Base-by-base conservation (phyloP, 768 basidiomycete genomes). In the Baorangia bicolor region DNA sequence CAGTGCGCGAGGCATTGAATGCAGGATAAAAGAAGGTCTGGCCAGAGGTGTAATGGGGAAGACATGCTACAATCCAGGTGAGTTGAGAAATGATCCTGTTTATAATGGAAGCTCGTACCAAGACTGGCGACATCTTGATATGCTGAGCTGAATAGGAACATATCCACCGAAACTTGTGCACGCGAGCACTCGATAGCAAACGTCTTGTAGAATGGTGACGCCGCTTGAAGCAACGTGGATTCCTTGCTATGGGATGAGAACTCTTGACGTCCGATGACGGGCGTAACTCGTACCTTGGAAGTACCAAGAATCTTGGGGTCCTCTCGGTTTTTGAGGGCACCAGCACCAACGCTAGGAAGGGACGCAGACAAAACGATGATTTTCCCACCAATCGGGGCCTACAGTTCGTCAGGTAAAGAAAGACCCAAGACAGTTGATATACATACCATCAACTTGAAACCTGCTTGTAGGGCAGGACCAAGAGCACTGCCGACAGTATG, bases 171-270 rank as follows among this genome's bases (percentile, higher is more conserved):
- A 42, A 99, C 92, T 72, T 98, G 97, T 5, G 92, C 87, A 55
- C 95, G 86, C 13, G 96, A 98, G 69, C 96, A 98, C 64, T 98
- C 97, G 66, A 98, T 99, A 18, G 97, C 94, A 62, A 98, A 98
- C 0, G 92, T 93, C 79, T 99, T 99, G 81, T 98, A 98, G 78
- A 96, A 99, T 4, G 89, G 83, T 18, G 88, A 90, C 0, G 91
- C 94, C n/a, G 97, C 82, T 78, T 95, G 94, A 33, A 99, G 82
- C 13, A 99, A 78, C 16, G 85, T 84, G 13, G 93, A 95, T 80
- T 99, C 97, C 87, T 94, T 61, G 6, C 31, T 5, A 33, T 14
- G 27, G 20, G 18, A 39, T 63, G 43, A 63, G 53, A 43, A 58
- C 13, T 5, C 21, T 38, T 27, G n/a, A 28, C 5, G 1, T 8